phyloP scores from a whole-genome alignment of 2,329 filamentous ascomycete species.

The Hypoxylon sp. region DNA sequence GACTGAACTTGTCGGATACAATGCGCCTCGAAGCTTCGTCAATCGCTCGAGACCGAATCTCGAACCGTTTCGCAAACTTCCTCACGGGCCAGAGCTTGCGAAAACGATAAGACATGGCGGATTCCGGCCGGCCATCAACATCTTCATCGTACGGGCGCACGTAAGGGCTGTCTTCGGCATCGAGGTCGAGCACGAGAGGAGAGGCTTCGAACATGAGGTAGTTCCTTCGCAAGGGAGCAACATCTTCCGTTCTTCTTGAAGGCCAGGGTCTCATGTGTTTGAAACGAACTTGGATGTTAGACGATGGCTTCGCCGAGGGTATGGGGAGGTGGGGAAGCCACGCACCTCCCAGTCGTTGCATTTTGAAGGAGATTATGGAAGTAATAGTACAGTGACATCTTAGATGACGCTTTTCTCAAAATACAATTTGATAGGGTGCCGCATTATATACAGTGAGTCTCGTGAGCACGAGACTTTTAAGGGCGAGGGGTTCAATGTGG shows the following conservation, averaged over 20 bases:
- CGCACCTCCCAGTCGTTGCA: constrained; percentile 40
- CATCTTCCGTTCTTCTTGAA: neutral
- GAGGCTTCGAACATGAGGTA: constrained; percentile 52
- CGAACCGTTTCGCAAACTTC: constrained; percentile 49
- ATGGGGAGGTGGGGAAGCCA: constrained; percentile 19
- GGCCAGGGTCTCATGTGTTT: constrained; percentile 11
- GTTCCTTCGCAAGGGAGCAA: constrained; percentile 32
- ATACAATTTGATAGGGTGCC: constrained; percentile 1
- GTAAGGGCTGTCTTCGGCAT: constrained; percentile 58
- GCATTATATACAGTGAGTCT: constrained; percentile 11
- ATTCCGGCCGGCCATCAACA: constrained; percentile 50
- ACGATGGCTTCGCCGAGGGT: constrained; percentile 17
- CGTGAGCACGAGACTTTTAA: neutral
- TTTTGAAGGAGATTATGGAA: constrained; percentile 27
- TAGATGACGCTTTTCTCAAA: constrained; percentile 9
- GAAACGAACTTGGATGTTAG: constrained; percentile 29
- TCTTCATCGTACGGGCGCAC: constrained; percentile 57
- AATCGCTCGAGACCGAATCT: constrained; percentile 39
- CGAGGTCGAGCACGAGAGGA: constrained; percentile 63
- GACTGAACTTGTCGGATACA: constrained; percentile 35
- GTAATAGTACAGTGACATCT: constrained; percentile 24
- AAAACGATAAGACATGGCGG: constrained; percentile 14
- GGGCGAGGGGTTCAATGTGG: neutral
- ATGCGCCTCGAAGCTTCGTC: constrained; percentile 32
- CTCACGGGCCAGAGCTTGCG: constrained; percentile 50